Base-by-base conservation (phyloP, 805 yeast genomes). In the Candida ascalaphidarum region DNA sequence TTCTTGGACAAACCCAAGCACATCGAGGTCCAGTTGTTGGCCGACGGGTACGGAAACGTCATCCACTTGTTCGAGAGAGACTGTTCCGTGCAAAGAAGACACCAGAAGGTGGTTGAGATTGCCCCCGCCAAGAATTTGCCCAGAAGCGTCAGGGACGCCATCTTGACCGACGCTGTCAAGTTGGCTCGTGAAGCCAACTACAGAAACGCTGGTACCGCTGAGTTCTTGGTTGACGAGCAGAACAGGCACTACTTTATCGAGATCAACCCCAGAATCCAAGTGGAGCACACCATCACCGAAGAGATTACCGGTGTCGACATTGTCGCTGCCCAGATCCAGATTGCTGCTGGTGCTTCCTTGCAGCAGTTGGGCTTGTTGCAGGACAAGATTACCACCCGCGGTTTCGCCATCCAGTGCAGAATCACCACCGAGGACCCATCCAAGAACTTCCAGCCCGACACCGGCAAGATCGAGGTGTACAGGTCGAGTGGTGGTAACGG, bases 401-500 rank as follows among this genome's bases (percentile, higher is more conserved):
- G 99, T 13, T 89, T 88, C 52, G 97, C 98, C 21, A 92, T 92
- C 45, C 98, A 92, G 68, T 89, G 98, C 68, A 86, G 98, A 70
- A 92, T 92, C 65, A 89, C 97, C 34, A 89, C 98, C 28, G 98
- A 92, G 61, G 98, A 89, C 55, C 97, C 98, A 9, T 54, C 94
- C 29, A 88, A 88, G 65, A 84, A 81, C 53, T 89, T 89, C 77
- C 96, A 84, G 62, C 98, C 98, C 11, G 98, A 89, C 55, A 92
- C 97, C 3, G 98, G 98, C 54, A 86, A 88, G 61, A 81, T 89
- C 46, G 98, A 89, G 60, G 98, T 89, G 25, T 89, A 89, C 68
- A 77, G 97, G 58, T 86, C 96, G 25, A 84, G 97, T 14, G 98
- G 98, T 62, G 99, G 99, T 69, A 92, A 92, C 52, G 99, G 99